Percentiles rank a stretch among this genome's conserved stretches.
Conservation (phyloP, 495 filamentous ascomycete genomes). For the Trichoderma parareesei region DNA sequence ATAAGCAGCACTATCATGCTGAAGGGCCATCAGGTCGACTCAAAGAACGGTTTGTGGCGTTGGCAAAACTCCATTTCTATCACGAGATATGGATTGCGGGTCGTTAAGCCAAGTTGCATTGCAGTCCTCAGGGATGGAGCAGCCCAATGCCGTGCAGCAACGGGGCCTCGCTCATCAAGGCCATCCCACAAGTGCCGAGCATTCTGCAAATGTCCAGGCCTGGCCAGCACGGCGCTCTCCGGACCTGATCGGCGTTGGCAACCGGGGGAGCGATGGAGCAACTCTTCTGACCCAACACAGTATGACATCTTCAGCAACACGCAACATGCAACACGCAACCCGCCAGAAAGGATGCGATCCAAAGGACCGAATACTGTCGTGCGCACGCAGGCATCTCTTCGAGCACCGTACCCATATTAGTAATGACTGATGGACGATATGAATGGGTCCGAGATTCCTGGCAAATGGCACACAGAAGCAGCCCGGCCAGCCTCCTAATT, state of each 20-base stretch:
- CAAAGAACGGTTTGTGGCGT: too few species aligned
- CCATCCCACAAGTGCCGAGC: neutral
- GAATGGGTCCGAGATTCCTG: neutral
- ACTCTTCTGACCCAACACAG: too few species aligned
- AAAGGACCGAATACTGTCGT: conserved; percentile 8
- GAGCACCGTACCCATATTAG: neutral
- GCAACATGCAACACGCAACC: neutral
- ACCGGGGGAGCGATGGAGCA: too few species aligned
- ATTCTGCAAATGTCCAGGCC: neutral
- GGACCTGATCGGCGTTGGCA: too few species aligned
- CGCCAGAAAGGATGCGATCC: neutral
- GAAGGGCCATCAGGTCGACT: too few species aligned
- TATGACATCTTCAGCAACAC: neutral
- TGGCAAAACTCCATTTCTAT: too few species aligned
- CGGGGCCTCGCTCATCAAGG: neutral
- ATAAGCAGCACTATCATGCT: too few species aligned
- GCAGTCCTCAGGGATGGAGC: neutral
- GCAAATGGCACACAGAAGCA: neutral
- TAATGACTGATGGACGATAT: neutral
- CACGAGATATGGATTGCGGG: neutral
- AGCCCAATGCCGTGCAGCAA: neutral
- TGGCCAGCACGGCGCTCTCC: neutral
- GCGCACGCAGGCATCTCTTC: neutral
- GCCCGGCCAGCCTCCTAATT: neutral
- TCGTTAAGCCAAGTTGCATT: neutral